Evolutionary conservation across 2,329 filamentous ascomycete species (phyloP), one percentile per base, ranked within the genome.

Genomic region (Fusarium decemcellulare): DNA sequence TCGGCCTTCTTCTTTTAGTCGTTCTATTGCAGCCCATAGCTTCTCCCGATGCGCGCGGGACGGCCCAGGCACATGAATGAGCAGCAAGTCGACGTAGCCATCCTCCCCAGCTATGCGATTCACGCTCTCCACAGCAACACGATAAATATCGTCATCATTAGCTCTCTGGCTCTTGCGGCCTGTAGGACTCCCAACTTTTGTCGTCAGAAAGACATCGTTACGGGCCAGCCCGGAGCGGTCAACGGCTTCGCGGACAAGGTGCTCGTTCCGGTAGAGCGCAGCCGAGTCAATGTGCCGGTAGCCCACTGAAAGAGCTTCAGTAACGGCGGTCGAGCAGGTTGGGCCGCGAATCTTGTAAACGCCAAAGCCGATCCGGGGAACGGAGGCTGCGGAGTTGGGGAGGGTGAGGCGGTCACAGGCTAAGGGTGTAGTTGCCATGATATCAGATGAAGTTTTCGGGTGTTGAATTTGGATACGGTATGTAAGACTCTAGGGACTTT

Each of bases 361-460:
- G 52, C 92, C 92, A 73, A 93, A 93, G 12, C 91, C 92, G 10
- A 94, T 84, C 30, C 84, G 85, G 27, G 92, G 92, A 16, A 93
- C 91, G 14, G 61, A 61, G 10, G 23, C 42, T 34, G 23, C 52
- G 1, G 75, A 72, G 15, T 72, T 71, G 30, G 67, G 61, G 15
- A 81, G 68, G 8, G 65, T 27, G 23, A 78, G 43, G 6, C 59
- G 51, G 18, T 67, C 61, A 4, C 23, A 23, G 23, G 23, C 23
- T 23, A 67, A n/a, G 40, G 69, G 50, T 10, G 54, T 69, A n/a
- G 71, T 58, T 5, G 58, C 50, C 23, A 42, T 36, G 34, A 14
- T 5, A 55, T 34, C 8, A 34, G 12, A 8, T 34, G 4, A 34
- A 9, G 32, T 3, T 9, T 9, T 9, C 9, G 32, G 32, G 32